These are phyloP conservation scores for Cudoniella acicularis DNA, from an alignment of 495 filamentous ascomycete species.

Conservation along the genomic window DNA sequence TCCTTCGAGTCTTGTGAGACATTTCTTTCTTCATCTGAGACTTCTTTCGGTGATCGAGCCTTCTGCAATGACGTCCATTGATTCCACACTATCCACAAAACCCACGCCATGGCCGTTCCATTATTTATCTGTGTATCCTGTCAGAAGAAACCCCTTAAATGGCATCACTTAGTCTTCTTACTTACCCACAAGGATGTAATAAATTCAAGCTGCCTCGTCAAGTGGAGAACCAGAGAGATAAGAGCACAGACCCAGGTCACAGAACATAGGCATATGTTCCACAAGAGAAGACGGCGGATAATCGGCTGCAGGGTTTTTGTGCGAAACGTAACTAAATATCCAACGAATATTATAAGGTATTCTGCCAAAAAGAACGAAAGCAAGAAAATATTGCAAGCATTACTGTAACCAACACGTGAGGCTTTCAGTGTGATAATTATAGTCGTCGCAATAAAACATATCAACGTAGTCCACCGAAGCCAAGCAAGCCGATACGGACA, in stretches of 20 bases:
- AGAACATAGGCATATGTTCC: not conserved
- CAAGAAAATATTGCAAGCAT: not conserved
- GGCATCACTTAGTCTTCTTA: not conserved
- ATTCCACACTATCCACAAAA: not conserved
- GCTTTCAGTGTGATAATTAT: not conserved
- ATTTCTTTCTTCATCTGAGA: not conserved
- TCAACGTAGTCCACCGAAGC: not conserved
- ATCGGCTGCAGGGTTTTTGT: not conserved
- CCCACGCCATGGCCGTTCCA: not conserved
- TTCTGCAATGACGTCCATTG: not conserved
- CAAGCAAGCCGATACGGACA: not conserved
- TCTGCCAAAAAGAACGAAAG: conserved; percentile 1
- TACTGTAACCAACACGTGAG: not conserved
- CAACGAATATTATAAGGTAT: not conserved
- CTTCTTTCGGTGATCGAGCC: too few relatives aligned
- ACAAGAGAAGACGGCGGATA: not conserved
- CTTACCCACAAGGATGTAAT: not conserved
- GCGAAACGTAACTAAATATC: not conserved
- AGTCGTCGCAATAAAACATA: not conserved
- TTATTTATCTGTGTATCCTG: conserved; percentile 2
- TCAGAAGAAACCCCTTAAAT: not conserved
- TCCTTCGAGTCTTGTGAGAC: not conserved
- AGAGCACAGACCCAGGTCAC: not conserved
- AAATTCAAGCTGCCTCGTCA: not conserved
- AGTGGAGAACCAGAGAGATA: not conserved